Evolutionary conservation across 2,329 filamentous ascomycete genomes (phyloP).

Genomic region (Xylariaceae sp.): DNA sequence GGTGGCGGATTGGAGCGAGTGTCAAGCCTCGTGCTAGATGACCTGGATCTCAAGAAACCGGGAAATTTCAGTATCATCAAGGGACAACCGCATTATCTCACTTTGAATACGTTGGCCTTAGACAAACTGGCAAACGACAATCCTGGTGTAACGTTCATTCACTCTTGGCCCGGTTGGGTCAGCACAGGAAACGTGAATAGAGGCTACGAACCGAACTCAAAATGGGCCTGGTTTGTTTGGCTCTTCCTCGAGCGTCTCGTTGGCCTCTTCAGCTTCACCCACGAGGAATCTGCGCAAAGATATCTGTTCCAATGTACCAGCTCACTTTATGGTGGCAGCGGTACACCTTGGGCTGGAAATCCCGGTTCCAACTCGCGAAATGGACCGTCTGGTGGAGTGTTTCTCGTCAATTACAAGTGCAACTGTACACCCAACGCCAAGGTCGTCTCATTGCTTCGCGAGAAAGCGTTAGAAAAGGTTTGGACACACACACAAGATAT

Average conservation of each 20-base stretch:
- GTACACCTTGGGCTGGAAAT: slow-evolving; percentile 32
- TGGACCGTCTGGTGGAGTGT: slow-evolving; percentile 29
- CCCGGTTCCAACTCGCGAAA: slow-evolving; percentile 30
- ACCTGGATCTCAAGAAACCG: slow-evolving; percentile 34
- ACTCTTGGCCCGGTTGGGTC: slow-evolving; percentile 36
- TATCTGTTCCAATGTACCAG: slow-evolving; percentile 37
- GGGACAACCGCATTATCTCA: slow-evolving; percentile 31
- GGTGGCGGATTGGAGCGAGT: slow-evolving; percentile 33
- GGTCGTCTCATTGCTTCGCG: slow-evolving; percentile 27
- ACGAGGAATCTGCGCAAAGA: slow-evolving; percentile 35
- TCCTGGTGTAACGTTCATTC: slow-evolving; percentile 10
- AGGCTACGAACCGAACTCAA: slow-evolving; percentile 25
- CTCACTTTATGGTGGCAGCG: slow-evolving; percentile 35
- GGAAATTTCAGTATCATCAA: slow-evolving; percentile 30
- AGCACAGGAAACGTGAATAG: slow-evolving; percentile 35
- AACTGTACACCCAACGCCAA: slow-evolving; percentile 33
- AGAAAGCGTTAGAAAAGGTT: slow-evolving; percentile 28
- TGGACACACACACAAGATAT: slow-evolving; percentile 36
- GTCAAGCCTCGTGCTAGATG: slow-evolving; percentile 29
- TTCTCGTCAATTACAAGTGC: slow-evolving; percentile 34
- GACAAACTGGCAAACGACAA: slow-evolving; percentile 9
- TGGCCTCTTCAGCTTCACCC: slow-evolving; percentile 24
- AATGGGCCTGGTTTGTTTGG: slow-evolving; percentile 31
- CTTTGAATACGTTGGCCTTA: slow-evolving; percentile 29
- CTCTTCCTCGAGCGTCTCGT: slow-evolving; percentile 34